Evolutionary conservation across 768 basidiomycete species (phyloP), one percentile per base, ranked within the genome.

Genomic region (Astraeus odoratus): DNA sequence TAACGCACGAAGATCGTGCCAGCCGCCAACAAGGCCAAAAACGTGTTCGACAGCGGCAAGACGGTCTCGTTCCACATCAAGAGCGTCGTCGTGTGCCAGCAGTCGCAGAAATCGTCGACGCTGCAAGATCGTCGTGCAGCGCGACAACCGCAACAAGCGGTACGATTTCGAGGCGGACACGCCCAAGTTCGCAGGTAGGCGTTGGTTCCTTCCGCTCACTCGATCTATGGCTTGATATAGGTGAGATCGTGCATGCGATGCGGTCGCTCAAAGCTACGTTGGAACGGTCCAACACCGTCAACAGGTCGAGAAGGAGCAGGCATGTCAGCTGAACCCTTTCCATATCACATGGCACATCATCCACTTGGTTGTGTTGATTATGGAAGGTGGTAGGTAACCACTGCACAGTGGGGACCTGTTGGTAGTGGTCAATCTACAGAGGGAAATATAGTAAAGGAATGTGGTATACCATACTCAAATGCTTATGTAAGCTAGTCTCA

Each of bases 121-220:
- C 76, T 79, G 29, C 77, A 95, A 94, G 72, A 75, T 98, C 16
- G 78, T 95, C 25, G 77, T 98, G 10, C 83, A 79, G 58, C 71
- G 86, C 51, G 76, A 78, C 29, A 75, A 76, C 34, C 74, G 80
- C 33, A 85, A 83, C 53, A 99, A 98, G 72, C 74, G 92, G 30
- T 98, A 97, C 60, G 95, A 98, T 56, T 97, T 96, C 59, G 96
- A 99, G 67, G 95, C 93, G 0, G 94, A 95, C 64, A 91, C 69
- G 52, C 74, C 86, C 1, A 84, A 81, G 61, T 59, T 81, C 45
- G 91, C 94, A 38, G 76, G 88, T 87, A 57, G 55, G 86, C 18
- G 23, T 22, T 38, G 13, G 18, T 10, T 18, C 35, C 16, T 7
- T 1, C n/a, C n/a, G 10, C n/a, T 29, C 27, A 6, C 13, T 13